These are phyloP conservation scores for Daphne laureola DNA, from an alignment of 441 rosid species.

Conservation along the genomic window DNA sequence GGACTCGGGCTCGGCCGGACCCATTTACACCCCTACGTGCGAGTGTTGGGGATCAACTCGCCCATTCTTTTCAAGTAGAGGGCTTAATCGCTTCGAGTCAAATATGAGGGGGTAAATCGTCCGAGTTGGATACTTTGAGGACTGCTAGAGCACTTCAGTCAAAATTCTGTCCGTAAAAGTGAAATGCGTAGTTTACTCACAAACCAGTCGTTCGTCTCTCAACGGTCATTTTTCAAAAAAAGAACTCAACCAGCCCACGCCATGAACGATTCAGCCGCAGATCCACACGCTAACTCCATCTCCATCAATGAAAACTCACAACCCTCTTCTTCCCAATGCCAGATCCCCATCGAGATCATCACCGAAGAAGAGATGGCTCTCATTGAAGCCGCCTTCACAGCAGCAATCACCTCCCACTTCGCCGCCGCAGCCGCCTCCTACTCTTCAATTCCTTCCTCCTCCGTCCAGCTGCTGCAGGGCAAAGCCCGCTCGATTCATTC, in stretches of 20 bases:
- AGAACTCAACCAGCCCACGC: not conserved
- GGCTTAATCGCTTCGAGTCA: too few relatives aligned
- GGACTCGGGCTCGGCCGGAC: too few relatives aligned
- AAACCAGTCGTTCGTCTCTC: not conserved
- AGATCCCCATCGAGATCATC: slow-evolving; percentile 69
- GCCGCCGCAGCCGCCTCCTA: slow-evolving; percentile 19
- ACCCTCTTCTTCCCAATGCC: slow-evolving; percentile 17
- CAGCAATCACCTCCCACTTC: slow-evolving; percentile 33
- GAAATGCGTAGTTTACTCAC: too few relatives aligned
- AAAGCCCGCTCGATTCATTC: slow-evolving; percentile 30
- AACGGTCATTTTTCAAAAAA: slow-evolving; percentile 25
- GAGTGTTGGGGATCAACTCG: too few relatives aligned
- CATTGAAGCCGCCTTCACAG: slow-evolving; percentile 57
- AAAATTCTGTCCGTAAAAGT: too few relatives aligned
- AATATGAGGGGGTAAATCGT: too few relatives aligned
- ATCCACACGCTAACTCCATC: not conserved
- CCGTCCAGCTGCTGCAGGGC: slow-evolving; percentile 18
- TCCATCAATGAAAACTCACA: slow-evolving; percentile 12
- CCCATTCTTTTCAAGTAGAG: too few relatives aligned
- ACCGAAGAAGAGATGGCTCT: slow-evolving; percentile 87
- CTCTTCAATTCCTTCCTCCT: slow-evolving; percentile 11
- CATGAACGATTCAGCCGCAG: slow-evolving; percentile 36
- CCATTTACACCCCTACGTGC: too few relatives aligned
- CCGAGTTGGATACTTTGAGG: too few relatives aligned
- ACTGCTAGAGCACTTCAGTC: too few relatives aligned